A percentile compares a stretch with the other conserved stretches of the same genome.
phyloP scores from a whole-genome alignment of 768 basidiomycete species.

The Psilocybe subaeruginosa region DNA sequence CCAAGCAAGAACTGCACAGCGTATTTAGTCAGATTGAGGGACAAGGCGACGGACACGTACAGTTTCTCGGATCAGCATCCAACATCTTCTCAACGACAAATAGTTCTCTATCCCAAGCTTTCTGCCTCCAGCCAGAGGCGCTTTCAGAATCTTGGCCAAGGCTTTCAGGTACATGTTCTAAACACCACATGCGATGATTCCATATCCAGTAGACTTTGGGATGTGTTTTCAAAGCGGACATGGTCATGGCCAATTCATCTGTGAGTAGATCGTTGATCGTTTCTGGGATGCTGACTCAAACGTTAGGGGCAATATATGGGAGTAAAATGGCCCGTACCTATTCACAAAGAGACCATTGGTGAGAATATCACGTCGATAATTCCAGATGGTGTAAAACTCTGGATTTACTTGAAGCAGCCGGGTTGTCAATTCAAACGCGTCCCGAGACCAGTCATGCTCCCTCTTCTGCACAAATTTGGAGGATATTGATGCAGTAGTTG shows the following conservation, averaged over 20 bases:
- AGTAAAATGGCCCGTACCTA: constrained; percentile 45
- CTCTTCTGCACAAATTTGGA: constrained; percentile 59
- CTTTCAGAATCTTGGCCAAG: constrained; percentile 52
- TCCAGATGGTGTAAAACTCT: constrained; percentile 97
- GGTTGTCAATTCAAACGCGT: constrained; percentile 81
- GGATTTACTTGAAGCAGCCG: constrained; percentile 83
- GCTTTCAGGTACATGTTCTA: constrained; percentile 81
- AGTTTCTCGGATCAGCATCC: constrained; percentile 89
- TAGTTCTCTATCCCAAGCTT: constrained; percentile 85
- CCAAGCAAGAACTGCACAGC: constrained; percentile 85
- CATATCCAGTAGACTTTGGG: constrained; percentile 99
- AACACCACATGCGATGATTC: constrained; percentile 97
- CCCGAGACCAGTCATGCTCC: constrained; percentile 63
- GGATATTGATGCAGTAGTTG: neutral
- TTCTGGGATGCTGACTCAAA: constrained; percentile 53
- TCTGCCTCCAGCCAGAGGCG: constrained; percentile 72
- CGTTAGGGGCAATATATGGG: constrained; percentile 12
- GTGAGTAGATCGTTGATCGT: constrained; percentile 66
- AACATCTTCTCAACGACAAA: constrained; percentile 92
- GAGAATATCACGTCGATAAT: constrained; percentile 85
- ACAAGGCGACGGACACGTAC: constrained; percentile 40
- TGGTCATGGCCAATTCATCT: constrained; percentile 82
- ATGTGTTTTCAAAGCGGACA: constrained; percentile 74
- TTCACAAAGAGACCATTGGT: constrained; percentile 68
- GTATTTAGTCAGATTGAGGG: neutral